Base-by-base conservation (phyloP, 345 rosid genomes). In the Sonneratia alba region DNA sequence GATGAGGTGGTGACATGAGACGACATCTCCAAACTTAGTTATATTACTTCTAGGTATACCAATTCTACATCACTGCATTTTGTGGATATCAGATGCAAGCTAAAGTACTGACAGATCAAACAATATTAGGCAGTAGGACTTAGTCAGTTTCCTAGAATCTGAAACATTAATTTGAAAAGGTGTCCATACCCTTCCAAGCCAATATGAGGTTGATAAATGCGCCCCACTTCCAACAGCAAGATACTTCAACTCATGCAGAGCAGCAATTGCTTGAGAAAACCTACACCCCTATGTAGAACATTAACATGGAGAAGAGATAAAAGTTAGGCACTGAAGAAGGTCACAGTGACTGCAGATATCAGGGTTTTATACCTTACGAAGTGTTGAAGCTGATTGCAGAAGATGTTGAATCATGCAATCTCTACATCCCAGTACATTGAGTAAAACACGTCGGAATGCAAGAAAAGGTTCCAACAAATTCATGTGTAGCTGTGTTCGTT, bases 381-480 rank as follows among this genome's bases (percentile, higher is more conserved):
- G 91, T 66, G 87, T 81, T 42, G 97, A 90, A 63, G 95, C 89
- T 76, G 98, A 91, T 74, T 87, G 96, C 89, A 94, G 84, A 76
- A 88, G 96, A 81, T 94, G 90, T 71, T 87, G 86, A 76, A 79
- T 79, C 36, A 82, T 78, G 71, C 83, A 85, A 71, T 85, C 83
- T 72, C 80, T 75, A 71, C 95, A 90, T 63, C 84, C 80, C 89
- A 94, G 78, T 73, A 88, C 84, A 81, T 91, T 89, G 78, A 91
- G 96, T 61, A 94, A 85, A 62, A 88, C 88, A 64, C 92, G 81
- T 79, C 98, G 88, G 78, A 94, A 91, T 75, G 95, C 91, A 71
- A 88, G 87, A 77, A 94, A 88, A 76, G 98, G 97, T 78, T 91
- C 98, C 76, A 94, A 80, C 80, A 94, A 81, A 83, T 85, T 87